phyloP scores from a whole-genome alignment of 2,329 filamentous ascomycete genomes.

The Arthrobotrys megalospora region DNA sequence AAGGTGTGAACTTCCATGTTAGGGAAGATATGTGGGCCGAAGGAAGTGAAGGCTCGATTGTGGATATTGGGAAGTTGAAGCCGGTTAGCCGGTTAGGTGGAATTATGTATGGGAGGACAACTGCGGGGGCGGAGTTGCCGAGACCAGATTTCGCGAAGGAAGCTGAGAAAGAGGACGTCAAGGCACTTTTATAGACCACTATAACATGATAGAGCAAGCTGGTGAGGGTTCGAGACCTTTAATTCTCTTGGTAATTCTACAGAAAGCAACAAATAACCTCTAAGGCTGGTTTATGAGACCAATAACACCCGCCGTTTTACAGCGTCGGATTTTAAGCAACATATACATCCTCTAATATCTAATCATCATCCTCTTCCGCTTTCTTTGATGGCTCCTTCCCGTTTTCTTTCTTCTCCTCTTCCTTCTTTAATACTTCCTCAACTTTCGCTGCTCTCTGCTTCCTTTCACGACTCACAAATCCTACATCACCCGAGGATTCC shows the following conservation, averaged over 20 bases:
- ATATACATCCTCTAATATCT: background rate
- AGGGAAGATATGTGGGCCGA: slow-evolving; percentile 89
- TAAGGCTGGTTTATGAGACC: too few species aligned
- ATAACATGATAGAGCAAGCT: background rate
- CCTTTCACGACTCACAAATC: slow-evolving; percentile 70
- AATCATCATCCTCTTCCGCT: slow-evolving; percentile 45
- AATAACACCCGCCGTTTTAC: background rate
- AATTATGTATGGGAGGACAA: slow-evolving; percentile 83
- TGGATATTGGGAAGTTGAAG: slow-evolving; percentile 82
- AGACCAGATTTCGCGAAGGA: slow-evolving; percentile 74
- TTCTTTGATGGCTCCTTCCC: slow-evolving; percentile 64
- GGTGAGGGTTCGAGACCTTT: background rate
- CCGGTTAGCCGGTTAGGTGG: slow-evolving; percentile 86
- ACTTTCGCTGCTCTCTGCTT: slow-evolving; percentile 72
- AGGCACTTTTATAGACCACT: slow-evolving; percentile 70
- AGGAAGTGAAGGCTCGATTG: slow-evolving; percentile 74
- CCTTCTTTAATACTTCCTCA: slow-evolving; percentile 69
- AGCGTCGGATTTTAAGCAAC: background rate
- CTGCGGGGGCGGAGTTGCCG: slow-evolving; percentile 80
- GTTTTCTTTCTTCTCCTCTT: slow-evolving; percentile 65
- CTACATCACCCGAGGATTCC: slow-evolving; percentile 68
- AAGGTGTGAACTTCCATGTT: slow-evolving; percentile 90
- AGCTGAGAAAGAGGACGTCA: slow-evolving; percentile 71
- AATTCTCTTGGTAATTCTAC: background rate
- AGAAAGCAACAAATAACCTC: too few species aligned